A percentile compares a stretch with the other conserved stretches of the same genome.
phyloP scores from a whole-genome alignment of 441 rosid species.

The Erodium trifolium region DNA sequence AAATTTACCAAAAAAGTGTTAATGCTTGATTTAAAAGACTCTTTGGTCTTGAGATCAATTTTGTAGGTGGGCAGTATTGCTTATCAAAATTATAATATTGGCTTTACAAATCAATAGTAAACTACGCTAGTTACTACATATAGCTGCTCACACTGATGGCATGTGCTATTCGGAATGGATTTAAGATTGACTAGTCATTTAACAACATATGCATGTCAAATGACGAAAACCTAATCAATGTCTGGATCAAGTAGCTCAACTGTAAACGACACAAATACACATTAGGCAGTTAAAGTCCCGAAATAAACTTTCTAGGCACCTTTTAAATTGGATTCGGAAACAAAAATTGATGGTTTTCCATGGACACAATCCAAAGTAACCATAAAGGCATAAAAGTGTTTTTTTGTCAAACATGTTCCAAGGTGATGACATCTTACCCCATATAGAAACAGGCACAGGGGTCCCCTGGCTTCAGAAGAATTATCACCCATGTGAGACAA shows the following conservation, averaged over 20 bases:
- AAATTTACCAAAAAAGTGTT: background rate
- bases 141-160: background rate
- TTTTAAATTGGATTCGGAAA: background rate
- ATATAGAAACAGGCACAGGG: slow-evolving; percentile 44
- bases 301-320: background rate
- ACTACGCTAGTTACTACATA: background rate
- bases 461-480: slow-evolving; percentile 26
- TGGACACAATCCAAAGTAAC: background rate
- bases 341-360: slow-evolving; percentile 2
- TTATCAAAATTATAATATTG: background rate
- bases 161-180: background rate
- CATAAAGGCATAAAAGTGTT: background rate
- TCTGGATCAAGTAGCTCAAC: background rate
- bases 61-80: background rate
- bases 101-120: slow-evolving; percentile 1
- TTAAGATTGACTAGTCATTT: background rate
- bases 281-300: background rate
- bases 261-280: background rate
- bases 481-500: slow-evolving; percentile 26
- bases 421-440: slow-evolving; percentile 48
- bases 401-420: slow-evolving; percentile 6
- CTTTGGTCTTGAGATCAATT: background rate
- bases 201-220: slow-evolving; percentile 7
- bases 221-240: background rate
- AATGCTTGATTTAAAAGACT: background rate